Evolutionary conservation across 768 basidiomycete genomes (phyloP), one percentile per base, ranked within the genome.

Genomic region (Hygrocybe punicea): DNA sequence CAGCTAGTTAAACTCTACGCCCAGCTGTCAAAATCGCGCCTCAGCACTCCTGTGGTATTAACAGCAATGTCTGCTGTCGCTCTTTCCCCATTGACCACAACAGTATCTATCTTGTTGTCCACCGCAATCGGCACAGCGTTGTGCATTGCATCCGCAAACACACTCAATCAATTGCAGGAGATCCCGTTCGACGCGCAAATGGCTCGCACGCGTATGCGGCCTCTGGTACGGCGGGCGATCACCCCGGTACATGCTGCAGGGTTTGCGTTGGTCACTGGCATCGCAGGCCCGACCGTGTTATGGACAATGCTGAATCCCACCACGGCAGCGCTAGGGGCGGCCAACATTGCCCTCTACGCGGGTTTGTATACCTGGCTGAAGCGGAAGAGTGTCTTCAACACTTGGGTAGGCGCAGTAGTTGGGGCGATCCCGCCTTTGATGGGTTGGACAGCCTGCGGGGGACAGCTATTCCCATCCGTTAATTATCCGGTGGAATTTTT

Each of bases 401-500:
- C 96, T 2, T 98, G 95, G 96, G 84, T 95, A 16, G 96, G 96
- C 9, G 81, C 93, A 0, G 78, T 98, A 19, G 96, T 99, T 3
- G 97, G 97, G 33, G 94, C 79, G 1, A 77, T 98, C 4, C 97
- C 97, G 6, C 94, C 96, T 2, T 73, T 99, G 51, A 98, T 99
- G 90, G 97, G 97, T 40, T 99, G 97, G 97, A 86, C 96, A 6
- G 97, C 97, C 1, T 91, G 90, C 57, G 95, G 94, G 1, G 92
- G 90, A 19, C 76, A 81, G 14, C 69, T 96, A 8, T 73, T 90
- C 58, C 90, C 91, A 0, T 78, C 81, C n/a, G 57, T 81, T 0
- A 71, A 78, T 25, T 80, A 87, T 62, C 84, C 88, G 0, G 58
- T 85, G 48, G 71, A 80, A 23, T 65, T 83, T 34, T 86, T 84